phyloP scores from a whole-genome alignment of 2,329 filamentous ascomycete genomes.

The Ophiostoma ips region DNA sequence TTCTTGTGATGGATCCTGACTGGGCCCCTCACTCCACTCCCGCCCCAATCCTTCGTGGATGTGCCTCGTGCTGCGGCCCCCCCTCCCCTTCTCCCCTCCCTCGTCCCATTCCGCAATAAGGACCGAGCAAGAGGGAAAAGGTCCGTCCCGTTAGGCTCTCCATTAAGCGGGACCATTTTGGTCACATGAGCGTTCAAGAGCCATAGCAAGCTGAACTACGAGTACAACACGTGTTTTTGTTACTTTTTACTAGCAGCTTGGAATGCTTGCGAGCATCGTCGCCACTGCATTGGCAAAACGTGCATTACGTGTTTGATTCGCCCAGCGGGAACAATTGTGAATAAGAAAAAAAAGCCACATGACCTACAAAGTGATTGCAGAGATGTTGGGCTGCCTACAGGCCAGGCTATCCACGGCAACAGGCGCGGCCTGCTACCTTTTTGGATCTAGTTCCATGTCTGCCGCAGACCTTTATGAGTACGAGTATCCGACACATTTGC shows the following conservation, averaged over 20 bases:
- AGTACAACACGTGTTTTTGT: not conserved
- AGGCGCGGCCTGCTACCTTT: too few species aligned
- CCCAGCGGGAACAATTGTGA: too few species aligned
- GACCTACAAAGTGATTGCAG: too few species aligned
- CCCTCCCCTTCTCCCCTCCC: too few species aligned
- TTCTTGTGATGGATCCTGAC: not conserved
- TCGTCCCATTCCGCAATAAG: slow-evolving; percentile 10
- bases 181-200: slow-evolving; percentile 10
- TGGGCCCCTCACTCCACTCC: not conserved
- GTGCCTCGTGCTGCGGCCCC: not conserved
- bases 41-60: not conserved
- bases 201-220: not conserved
- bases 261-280: not conserved
- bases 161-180: slow-evolving; percentile 9
- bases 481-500: too few species aligned
- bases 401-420: too few species aligned
- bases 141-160: slow-evolving; percentile 7
- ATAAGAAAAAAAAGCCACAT: too few species aligned
- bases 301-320: too few species aligned
- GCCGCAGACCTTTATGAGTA: too few species aligned
- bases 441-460: too few species aligned
- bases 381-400: too few species aligned
- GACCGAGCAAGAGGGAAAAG: slow-evolving; percentile 9
- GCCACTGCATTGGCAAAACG: not conserved
- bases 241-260: too few species aligned